Base-by-base conservation (phyloP, 2,329 filamentous ascomycete genomes). In the Diaporthe sp. region DNA sequence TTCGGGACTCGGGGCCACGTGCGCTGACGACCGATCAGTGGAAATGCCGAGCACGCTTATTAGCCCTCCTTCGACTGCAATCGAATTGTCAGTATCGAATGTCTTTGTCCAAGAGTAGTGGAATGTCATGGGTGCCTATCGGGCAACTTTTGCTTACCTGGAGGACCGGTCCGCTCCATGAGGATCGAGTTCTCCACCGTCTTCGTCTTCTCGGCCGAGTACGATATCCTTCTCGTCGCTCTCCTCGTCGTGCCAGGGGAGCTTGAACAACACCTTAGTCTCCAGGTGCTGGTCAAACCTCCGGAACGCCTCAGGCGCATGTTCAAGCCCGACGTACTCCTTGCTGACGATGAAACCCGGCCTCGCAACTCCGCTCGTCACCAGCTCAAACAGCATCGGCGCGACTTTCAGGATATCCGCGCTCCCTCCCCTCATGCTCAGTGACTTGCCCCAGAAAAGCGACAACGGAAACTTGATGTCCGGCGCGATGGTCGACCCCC, bases 331-430 rank as follows among this genome's bases (percentile, higher is more conserved):
- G 13, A 63, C 28, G 1, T 81, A 78, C 34, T 80, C 78, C 47
- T 74, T 75, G 58, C 78, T 79, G 4, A 81, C 77, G 34, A 83
- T 77, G 61, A 83, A 83, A 2, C 81, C 78, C 1, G 81, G 81
- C 28, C 78, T 75, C 3, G 81, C 81, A 17, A 76, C 70, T 1
- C 80, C 81, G 8, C 68, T 76, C 22, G 76, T 72, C 3, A 84
- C 76, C n/a, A 83, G 76, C n/a, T 76, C 76, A 34, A 80, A 74
- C 55, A 83, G 63, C 7, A 77, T 63, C 3, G 77, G 76, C 37
- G 72, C 76, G 49, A 75, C 75, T n/a, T n/a, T 55, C n/a, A 60
- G 51, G 5, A 78, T 20, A 22, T 80, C 60, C 22, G 76, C 74
- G 2, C 51, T 42, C 2, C 78, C 78, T 25, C 68, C 72, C 13